A percentile compares a stretch with the other conserved stretches of the same genome.
These are phyloP conservation scores for Calycina herbarum DNA, from an alignment of 2,329 filamentous ascomycete genomes.

Conservation along the genomic window DNA sequence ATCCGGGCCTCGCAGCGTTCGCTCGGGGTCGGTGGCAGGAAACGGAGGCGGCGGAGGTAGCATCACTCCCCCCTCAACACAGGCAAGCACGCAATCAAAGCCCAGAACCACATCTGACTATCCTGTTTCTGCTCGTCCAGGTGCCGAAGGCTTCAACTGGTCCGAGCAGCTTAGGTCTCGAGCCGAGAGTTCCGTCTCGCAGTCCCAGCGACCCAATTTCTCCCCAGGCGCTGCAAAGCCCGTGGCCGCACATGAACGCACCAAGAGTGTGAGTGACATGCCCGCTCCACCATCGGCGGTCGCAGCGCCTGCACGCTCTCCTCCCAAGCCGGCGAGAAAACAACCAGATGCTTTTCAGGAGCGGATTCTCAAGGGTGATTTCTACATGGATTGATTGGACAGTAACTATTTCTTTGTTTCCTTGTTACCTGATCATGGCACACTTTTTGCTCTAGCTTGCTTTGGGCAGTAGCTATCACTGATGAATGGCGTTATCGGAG, in stretches of 20 bases:
- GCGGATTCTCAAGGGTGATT: conserved; percentile 94
- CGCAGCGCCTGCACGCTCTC: conserved; percentile 41
- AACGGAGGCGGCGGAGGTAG: conserved; percentile 30
- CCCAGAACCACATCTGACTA: conserved; percentile 65
- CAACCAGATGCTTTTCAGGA: conserved; percentile 96
- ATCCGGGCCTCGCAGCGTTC: conserved; percentile 29
- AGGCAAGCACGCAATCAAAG: conserved; percentile 60
- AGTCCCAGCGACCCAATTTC: conserved; percentile 37
- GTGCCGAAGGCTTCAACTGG: conserved; percentile 88
- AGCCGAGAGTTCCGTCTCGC: conserved; percentile 74
- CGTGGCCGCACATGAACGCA: conserved; percentile 56
- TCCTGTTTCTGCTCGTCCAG: conserved; percentile 59
- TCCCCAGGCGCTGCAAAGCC: conserved; percentile 38
- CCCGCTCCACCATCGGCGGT: conserved; percentile 49
- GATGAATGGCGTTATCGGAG: conserved; percentile 21
- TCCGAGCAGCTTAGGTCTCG: conserved; percentile 91
- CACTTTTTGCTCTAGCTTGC: conserved; percentile 7
- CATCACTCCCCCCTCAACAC: conserved; percentile 37
- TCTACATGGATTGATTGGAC: conserved; percentile 80
- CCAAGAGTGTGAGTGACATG: conserved; percentile 69
- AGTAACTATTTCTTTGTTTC: conserved; percentile 7
- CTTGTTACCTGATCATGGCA: conserved; percentile 9
- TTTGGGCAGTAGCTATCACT: conserved; percentile 4
- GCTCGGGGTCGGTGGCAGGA: conserved; percentile 19
- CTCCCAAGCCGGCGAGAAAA: conserved; percentile 43